Evolutionary conservation across 768 basidiomycete genomes (phyloP).

Genomic region (Amanita fuliginea): DNA sequence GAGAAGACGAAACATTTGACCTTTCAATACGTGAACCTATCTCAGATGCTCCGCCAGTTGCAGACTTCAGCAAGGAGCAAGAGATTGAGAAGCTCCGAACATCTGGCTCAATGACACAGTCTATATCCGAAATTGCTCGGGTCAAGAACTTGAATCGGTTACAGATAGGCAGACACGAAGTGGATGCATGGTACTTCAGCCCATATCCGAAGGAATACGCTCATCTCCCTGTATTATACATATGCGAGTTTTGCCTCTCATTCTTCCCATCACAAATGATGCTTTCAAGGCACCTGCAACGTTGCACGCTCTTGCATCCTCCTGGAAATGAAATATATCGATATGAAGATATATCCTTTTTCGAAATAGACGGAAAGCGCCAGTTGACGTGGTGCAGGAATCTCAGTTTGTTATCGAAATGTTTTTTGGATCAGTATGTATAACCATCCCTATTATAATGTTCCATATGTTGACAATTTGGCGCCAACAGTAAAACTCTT

Average conservation of each 20-base stretch:
- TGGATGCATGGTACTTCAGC: constrained; percentile 99
- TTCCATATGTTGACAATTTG: constrained; percentile 13
- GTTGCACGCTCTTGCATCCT: constrained; percentile 87
- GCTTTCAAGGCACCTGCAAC: constrained; percentile 82
- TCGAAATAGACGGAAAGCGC: constrained; percentile 95
- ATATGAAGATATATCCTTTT: constrained; percentile 93
- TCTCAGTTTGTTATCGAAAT: constrained; percentile 91
- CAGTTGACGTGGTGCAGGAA: constrained; percentile 97
- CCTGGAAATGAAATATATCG: constrained; percentile 99
- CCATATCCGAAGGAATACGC: constrained; percentile 99
- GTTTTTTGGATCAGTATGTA: constrained; percentile 92
- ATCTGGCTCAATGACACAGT: constrained; percentile 98
- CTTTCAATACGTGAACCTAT: constrained; percentile 41
- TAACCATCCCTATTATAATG: constrained; percentile 13
- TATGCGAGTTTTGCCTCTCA: constrained; percentile 97
- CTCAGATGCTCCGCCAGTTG: constrained; percentile 38
- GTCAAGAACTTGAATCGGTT: constrained; percentile 97
- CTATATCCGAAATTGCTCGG: constrained; percentile 92
- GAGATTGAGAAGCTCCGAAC: constrained; percentile 98
- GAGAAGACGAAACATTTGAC: constrained; percentile 64
- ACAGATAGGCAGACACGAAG: constrained; percentile 92
- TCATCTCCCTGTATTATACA: constrained; percentile 87
- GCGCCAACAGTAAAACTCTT: constrained; percentile 73
- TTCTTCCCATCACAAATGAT: constrained; percentile 89
- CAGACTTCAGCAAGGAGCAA: constrained; percentile 89